Evolutionary conservation across 331 rosid genomes (phyloP).

Genomic region (Quercus lobata): DNA sequence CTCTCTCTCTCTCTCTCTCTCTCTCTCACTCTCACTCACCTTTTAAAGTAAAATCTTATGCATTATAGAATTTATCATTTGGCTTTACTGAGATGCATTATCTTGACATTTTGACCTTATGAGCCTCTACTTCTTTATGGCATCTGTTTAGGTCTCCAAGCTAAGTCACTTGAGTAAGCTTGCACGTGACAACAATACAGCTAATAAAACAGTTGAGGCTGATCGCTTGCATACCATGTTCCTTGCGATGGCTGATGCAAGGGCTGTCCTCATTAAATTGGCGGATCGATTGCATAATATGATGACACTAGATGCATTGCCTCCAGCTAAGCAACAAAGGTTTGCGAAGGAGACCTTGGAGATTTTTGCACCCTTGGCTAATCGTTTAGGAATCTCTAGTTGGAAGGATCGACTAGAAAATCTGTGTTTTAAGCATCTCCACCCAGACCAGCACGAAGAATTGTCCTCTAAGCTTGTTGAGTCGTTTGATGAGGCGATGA

Average conservation of each 20-base stretch:
- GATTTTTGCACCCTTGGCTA: constrained; percentile 89
- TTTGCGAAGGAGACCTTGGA: constrained; percentile 97
- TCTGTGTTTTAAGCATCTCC: constrained; percentile 82
- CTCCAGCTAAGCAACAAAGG: constrained; percentile 71
- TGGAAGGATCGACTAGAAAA: constrained; percentile 92
- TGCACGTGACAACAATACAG: constrained; percentile 88
- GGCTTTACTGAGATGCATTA: neutral
- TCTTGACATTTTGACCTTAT: neutral
- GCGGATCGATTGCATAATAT: constrained; percentile 93
- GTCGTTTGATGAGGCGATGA: constrained; percentile 74
- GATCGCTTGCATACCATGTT: constrained; percentile 96
- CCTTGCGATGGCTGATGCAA: constrained; percentile 95
- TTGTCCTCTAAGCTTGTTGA: constrained; percentile 73
- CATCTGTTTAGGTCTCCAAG: constrained; percentile 69
- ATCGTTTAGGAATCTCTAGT: constrained; percentile 82
- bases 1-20: too few relatives aligned
- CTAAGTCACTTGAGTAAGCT: constrained; percentile 94
- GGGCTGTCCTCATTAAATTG: constrained; percentile 92
- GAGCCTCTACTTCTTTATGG: constrained; percentile 17
- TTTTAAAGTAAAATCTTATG: neutral
- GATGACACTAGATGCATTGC: constrained; percentile 88
- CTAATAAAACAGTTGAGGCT: constrained; percentile 76
- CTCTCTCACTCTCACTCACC: neutral
- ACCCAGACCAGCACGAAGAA: constrained; percentile 65
- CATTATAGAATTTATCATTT: neutral